phyloP scores from a whole-genome alignment of 73 alveolate genomes.

The Stentor roeselii region DNA sequence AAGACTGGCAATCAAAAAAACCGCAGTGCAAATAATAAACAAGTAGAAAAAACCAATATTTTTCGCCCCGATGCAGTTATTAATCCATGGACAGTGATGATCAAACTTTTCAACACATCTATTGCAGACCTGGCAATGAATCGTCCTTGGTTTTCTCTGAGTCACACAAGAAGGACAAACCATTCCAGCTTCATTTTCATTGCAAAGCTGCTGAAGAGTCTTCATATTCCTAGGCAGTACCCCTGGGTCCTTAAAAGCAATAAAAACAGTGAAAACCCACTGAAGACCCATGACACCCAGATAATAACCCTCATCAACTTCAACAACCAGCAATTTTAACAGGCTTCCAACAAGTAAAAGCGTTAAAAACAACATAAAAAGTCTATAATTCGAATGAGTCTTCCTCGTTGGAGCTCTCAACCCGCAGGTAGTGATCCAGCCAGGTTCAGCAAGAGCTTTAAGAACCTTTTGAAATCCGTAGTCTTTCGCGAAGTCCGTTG shows the following conservation, averaged over 20 bases:
- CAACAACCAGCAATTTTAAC: background rate
- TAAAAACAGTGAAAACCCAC: background rate
- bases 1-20: constrained; percentile 38
- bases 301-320: background rate
- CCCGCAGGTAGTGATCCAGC: constrained; percentile 25
- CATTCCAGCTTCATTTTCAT: background rate
- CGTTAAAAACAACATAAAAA: constrained; percentile 30
- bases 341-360: background rate
- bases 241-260: constrained; percentile 15
- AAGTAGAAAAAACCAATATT: constrained; percentile 37
- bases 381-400: constrained; percentile 13
- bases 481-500: constrained; percentile 52
- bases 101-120: constrained; percentile 61
- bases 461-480: constrained; percentile 34
- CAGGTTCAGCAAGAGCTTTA: constrained; percentile 23
- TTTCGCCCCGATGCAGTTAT: constrained; percentile 65
- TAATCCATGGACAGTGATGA: constrained; percentile 74
- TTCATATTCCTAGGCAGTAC: background rate
- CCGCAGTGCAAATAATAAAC: constrained; percentile 29
- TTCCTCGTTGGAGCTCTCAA: constrained; percentile 33
- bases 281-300: background rate
- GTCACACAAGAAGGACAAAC: constrained; percentile 20
- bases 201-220: constrained; percentile 1
- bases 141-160: constrained; percentile 36
- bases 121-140: constrained; percentile 54